phyloP scores from a whole-genome alignment of 148 eudicot species.

The Vaccinium corymbosum region DNA sequence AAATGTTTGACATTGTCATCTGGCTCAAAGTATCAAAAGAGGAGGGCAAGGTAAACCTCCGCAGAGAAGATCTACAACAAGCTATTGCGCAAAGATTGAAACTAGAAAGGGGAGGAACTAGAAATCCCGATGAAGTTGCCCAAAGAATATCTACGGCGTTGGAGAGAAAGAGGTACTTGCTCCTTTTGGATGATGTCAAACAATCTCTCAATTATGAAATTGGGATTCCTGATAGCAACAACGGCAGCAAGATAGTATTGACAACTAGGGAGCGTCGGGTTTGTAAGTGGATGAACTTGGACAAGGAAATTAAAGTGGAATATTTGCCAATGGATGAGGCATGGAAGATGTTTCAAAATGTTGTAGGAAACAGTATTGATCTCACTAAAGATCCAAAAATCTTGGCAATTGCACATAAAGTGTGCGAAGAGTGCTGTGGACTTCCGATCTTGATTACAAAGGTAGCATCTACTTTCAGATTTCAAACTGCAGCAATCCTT shows the following conservation, averaged over 20 bases:
- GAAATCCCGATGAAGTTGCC: not conserved
- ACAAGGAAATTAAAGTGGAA: not conserved
- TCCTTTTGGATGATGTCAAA: conserved; percentile 23
- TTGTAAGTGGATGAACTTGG: not conserved
- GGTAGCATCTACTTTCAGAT: conserved; percentile 11
- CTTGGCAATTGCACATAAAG: not conserved
- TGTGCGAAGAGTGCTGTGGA: conserved; percentile 3
- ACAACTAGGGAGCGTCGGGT: conserved; percentile 13
- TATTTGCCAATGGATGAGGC: conserved; percentile 8
- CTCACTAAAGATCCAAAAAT: not conserved
- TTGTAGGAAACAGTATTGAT: not conserved
- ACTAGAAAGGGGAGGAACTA: not conserved
- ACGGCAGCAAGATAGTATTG: conserved; percentile 18
- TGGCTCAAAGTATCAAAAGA: conserved; percentile 11
- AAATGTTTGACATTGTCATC: conserved; percentile 13
- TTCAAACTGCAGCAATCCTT: not conserved
- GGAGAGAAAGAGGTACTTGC: conserved; percentile 6
- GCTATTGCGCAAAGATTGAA: conserved; percentile 4
- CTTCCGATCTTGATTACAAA: conserved; percentile 13
- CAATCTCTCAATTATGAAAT: not conserved
- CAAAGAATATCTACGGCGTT: not conserved
- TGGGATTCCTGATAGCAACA: not conserved
- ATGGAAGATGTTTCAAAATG: conserved; percentile 18
- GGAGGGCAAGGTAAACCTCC: not conserved
- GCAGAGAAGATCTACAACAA: not conserved